phyloP scores from a whole-genome alignment of 2,329 filamentous ascomycete genomes.

The Aspergillus hortae region DNA sequence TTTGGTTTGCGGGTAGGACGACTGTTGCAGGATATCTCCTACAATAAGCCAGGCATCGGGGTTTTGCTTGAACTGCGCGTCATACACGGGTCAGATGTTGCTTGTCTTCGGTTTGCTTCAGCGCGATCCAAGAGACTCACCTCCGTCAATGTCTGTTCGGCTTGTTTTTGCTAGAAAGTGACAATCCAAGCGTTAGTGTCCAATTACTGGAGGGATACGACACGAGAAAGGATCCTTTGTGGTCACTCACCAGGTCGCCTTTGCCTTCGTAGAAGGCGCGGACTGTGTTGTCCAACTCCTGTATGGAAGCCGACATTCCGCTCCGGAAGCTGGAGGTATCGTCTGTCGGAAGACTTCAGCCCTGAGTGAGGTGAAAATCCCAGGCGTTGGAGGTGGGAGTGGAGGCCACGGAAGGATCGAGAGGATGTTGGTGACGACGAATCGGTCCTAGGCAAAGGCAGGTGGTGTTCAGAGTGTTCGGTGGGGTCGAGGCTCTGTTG shows the following conservation, averaged over 20 bases:
- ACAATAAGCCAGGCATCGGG: slow-evolving; percentile 97
- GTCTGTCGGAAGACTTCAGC: slow-evolving; percentile 19
- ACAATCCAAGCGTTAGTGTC: background rate
- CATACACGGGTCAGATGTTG: slow-evolving; percentile 13
- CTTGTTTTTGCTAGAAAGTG: slow-evolving; percentile 78
- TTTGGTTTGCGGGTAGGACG: slow-evolving; percentile 93
- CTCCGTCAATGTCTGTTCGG: slow-evolving; percentile 89
- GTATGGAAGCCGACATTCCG: slow-evolving; percentile 68
- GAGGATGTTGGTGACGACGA: slow-evolving; percentile 10
- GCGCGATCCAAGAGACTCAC: slow-evolving; percentile 48
- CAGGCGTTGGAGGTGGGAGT: background rate
- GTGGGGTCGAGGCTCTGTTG: slow-evolving; percentile 26
- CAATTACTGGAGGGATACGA: background rate
- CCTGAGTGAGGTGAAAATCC: background rate
- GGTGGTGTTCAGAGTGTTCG: slow-evolving; percentile 15
- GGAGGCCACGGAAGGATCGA: slow-evolving; percentile 5
- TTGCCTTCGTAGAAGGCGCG: slow-evolving; percentile 96
- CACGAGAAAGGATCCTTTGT: too few species aligned
- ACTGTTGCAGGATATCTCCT: slow-evolving; percentile 91
- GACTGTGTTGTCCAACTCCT: slow-evolving; percentile 94
- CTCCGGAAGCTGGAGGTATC: slow-evolving; percentile 29
- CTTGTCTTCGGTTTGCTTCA: background rate
- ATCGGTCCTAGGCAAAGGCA: slow-evolving; percentile 10
- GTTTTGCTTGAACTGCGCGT: slow-evolving; percentile 89
- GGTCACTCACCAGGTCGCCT: slow-evolving; percentile 75